phyloP scores from a whole-genome alignment of 768 basidiomycete genomes.

The Galerina sulciceps region DNA sequence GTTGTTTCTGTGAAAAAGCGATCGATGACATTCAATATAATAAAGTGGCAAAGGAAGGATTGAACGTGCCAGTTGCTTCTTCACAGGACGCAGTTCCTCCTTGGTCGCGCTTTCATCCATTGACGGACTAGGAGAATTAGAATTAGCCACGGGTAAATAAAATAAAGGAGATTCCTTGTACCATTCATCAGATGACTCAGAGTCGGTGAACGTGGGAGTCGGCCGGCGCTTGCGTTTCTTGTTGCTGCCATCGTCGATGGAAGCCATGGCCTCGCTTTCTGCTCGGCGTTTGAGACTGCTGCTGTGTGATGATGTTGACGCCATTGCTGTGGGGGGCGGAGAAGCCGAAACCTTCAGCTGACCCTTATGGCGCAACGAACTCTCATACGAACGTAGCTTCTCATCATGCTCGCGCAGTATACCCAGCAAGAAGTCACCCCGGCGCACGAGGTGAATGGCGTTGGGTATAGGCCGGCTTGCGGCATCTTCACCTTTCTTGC shows the following conservation, averaged over 20 bases:
- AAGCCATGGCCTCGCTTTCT: conserved; percentile 84
- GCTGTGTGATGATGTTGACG: conserved; percentile 67
- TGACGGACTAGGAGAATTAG: conserved; percentile 64
- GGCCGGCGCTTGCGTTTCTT: conserved; percentile 89
- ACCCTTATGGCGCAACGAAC: conserved; percentile 71
- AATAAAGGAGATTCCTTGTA: conserved; percentile 33
- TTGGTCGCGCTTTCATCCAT: conserved; percentile 96
- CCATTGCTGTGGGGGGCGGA: conserved; percentile 73
- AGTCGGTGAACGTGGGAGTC: conserved; percentile 97
- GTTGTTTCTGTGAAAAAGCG: conserved; percentile 74
- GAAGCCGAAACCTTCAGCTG: conserved; percentile 74
- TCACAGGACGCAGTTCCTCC: conserved; percentile 94
- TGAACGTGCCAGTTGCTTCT: conserved; percentile 80
- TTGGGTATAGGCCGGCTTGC: conserved; percentile 91
- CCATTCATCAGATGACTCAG: conserved; percentile 92
- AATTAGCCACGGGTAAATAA: conserved; percentile 7
- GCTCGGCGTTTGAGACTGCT: conserved; percentile 74
- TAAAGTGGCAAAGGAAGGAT: conserved; percentile 27
- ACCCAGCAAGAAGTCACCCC: conserved; percentile 91
- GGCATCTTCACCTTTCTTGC: conserved; percentile 90
- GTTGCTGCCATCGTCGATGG: conserved; percentile 70
- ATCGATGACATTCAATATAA: conserved; percentile 14
- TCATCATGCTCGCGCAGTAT: conserved; percentile 88
- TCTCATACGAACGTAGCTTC: conserved; percentile 88
- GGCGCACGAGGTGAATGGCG: conserved; percentile 95